phyloP scores from a whole-genome alignment of 2,329 filamentous ascomycete genomes.

The Sclerotinia sclerotiorum region DNA sequence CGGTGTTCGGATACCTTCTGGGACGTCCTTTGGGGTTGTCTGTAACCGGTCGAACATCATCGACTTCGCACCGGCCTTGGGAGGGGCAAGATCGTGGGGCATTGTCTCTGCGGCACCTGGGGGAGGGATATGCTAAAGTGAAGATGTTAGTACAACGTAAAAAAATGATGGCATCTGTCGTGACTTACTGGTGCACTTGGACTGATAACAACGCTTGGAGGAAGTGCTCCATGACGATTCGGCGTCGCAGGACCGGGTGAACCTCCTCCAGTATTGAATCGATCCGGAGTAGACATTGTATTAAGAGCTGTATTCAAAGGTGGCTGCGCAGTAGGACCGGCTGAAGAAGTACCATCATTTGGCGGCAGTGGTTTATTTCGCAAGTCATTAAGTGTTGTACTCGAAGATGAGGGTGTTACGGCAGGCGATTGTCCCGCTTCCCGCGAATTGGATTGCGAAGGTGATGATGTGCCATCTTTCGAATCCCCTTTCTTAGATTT shows the following conservation, averaged over 20 bases:
- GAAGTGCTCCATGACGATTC: slow-evolving; percentile 62
- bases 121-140: slow-evolving; percentile 75
- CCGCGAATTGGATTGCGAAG: slow-evolving; percentile 54
- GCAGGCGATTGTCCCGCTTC: slow-evolving; percentile 60
- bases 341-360: slow-evolving; percentile 45
- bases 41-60: slow-evolving; percentile 85
- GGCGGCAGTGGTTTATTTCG: slow-evolving; percentile 77
- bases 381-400: slow-evolving; percentile 79
- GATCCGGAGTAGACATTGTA: slow-evolving; percentile 43
- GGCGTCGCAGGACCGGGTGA: slow-evolving; percentile 55
- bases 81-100: slow-evolving; percentile 93
- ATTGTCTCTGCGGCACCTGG: slow-evolving; percentile 95
- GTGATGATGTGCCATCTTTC: slow-evolving; percentile 78
- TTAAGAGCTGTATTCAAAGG: slow-evolving; percentile 38
- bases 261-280: slow-evolving; percentile 45
- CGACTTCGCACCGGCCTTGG: slow-evolving; percentile 87
- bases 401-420: slow-evolving; percentile 83
- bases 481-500: slow-evolving; percentile 69
- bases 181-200: slow-evolving; percentile 82
- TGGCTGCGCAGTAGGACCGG: slow-evolving; percentile 33
- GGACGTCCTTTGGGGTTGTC: slow-evolving; percentile 92
- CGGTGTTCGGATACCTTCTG: slow-evolving; percentile 90
- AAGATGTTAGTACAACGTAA: slow-evolving; percentile 16
- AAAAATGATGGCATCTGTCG: neutral
- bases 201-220: slow-evolving; percentile 90